Evolutionary conservation across 805 yeast species (phyloP), one percentile per base, ranked within the genome.

Genomic region (Yarrowia sp.): DNA sequence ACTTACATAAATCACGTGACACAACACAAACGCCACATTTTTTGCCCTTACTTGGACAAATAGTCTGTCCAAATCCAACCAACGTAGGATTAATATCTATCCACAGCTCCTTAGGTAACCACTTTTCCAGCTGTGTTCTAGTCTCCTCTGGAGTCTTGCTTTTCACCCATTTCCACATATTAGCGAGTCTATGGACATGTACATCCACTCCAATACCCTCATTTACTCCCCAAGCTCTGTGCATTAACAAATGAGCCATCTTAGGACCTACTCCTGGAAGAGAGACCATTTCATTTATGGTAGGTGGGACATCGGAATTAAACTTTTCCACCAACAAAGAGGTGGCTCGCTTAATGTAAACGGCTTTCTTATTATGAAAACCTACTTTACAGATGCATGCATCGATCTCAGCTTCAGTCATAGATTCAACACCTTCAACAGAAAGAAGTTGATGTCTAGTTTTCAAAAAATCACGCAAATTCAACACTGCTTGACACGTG

Each of bases 231-330:
- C 97, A 92, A 0, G 95, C 96, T 44, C 84, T 83, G 71, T 91
- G 96, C 66, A 91, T 77, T 1, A 92, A 80, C 43, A 92, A 76
- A 73, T 83, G 88, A 0, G 96, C 96, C 98, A 92, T 92, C 74
- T 92, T 92, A 8, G 97, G 97, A 0, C 98, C 98, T 2, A 92
- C 96, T 0, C 98, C 98, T 0, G 97, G 97, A 36, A 92, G 77
- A 0, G 82, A 74, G 5, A 83, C 79, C 61, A 92, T 79, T 0
- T 87, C 92, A 7, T 82, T 85, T 8, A 89, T 80, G 1, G 86
- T 81, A 66, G 81, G 75, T 0, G 98, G 98, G 3, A 93, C 81
- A 68, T 92, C 97, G 8, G 86, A 85, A 10, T 78, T 77, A 72
- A 80, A 85, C 18, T 80, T 71, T 1, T 80, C 81, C 3, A 71